Evolutionary conservation across 352 stramenopile genomes (phyloP).

Genomic region (Nothophytophthora sp.): DNA sequence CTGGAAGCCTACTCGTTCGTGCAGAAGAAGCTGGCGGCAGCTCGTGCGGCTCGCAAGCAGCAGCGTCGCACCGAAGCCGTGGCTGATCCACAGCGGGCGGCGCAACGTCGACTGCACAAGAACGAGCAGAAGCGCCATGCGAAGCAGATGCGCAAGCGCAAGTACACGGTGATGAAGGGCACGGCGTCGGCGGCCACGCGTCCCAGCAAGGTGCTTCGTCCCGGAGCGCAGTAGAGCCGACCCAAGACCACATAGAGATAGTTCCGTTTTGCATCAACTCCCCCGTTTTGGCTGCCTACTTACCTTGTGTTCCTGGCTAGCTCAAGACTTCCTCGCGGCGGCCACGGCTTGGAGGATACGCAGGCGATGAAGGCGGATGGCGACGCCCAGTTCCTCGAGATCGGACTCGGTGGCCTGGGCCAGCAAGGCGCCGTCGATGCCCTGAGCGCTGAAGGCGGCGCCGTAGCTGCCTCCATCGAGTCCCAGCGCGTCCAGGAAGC

Average conservation of each 20-base stretch:
- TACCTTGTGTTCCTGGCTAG: too few species aligned
- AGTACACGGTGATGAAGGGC: conserved; percentile 85
- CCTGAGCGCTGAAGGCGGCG: conserved; percentile 37
- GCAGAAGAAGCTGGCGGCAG: conserved; percentile 74
- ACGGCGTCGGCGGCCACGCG: conserved; percentile 60
- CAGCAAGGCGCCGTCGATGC: conserved; percentile 70
- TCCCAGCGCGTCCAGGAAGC: conserved; percentile 50
- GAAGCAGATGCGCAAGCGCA: conserved; percentile 90
- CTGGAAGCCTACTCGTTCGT: conserved; percentile 85
- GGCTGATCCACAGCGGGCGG: conserved; percentile 69
- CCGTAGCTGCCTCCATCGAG: conserved; percentile 47
- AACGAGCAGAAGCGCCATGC: conserved; percentile 81
- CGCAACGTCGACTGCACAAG: conserved; percentile 83
- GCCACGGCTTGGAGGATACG: conserved; percentile 57
- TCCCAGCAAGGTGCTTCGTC: conserved; percentile 59
- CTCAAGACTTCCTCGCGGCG: too few species aligned
- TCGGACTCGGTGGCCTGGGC: conserved; percentile 53
- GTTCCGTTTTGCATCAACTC: conserved; percentile 17
- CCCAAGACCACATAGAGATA: conserved; percentile 33
- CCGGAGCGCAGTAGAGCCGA: conserved; percentile 51
- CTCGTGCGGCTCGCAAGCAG: conserved; percentile 71
- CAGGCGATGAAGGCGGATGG: conserved; percentile 68
- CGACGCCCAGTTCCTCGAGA: conserved; percentile 68
- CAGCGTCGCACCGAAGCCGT: conserved; percentile 82
- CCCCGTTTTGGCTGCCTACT: too few species aligned